Conservation (phyloP, 192 early-diverging fungal species). For the Dissophora globulifera region DNA sequence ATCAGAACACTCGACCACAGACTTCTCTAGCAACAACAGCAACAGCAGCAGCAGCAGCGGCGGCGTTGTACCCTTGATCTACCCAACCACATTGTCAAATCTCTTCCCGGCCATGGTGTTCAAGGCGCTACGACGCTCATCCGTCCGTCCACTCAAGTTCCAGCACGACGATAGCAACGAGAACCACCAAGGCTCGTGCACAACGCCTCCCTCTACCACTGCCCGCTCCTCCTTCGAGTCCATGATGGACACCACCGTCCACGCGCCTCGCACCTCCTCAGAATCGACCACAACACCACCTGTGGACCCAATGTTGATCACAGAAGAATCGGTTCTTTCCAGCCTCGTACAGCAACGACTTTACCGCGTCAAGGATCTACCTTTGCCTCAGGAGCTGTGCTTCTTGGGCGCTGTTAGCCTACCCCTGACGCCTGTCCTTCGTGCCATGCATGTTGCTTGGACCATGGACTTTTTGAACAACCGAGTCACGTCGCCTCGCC, state of each 20-base stretch:
- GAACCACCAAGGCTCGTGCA: too few relatives aligned
- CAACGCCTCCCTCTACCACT: background rate
- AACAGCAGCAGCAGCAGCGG: background rate
- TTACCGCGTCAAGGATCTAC: slow-evolving; percentile 42
- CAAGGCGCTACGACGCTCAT: slow-evolving; percentile 31
- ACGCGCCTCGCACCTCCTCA: too few relatives aligned
- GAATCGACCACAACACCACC: background rate
- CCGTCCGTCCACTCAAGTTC: slow-evolving; percentile 27
- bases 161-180: slow-evolving; percentile 39
- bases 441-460: slow-evolving; percentile 47
- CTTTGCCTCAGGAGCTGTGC: slow-evolving; percentile 42
- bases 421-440: slow-evolving; percentile 27
- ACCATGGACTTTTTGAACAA: slow-evolving; percentile 42
- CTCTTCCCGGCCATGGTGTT: slow-evolving; percentile 42
- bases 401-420: slow-evolving; percentile 43
- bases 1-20: background rate
- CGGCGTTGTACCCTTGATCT: slow-evolving; percentile 9
- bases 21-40: background rate
- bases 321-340: slow-evolving; percentile 11
- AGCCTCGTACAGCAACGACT: slow-evolving; percentile 17
- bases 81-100: slow-evolving; percentile 33
- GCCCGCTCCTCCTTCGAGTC: slow-evolving; percentile 7
- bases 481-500: slow-evolving; percentile 13
- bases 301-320: slow-evolving; percentile 23
- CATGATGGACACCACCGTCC: background rate